phyloP scores from a whole-genome alignment of 2,329 filamentous ascomycete species.

The Nothophaeocryptopus gaeumannii region DNA sequence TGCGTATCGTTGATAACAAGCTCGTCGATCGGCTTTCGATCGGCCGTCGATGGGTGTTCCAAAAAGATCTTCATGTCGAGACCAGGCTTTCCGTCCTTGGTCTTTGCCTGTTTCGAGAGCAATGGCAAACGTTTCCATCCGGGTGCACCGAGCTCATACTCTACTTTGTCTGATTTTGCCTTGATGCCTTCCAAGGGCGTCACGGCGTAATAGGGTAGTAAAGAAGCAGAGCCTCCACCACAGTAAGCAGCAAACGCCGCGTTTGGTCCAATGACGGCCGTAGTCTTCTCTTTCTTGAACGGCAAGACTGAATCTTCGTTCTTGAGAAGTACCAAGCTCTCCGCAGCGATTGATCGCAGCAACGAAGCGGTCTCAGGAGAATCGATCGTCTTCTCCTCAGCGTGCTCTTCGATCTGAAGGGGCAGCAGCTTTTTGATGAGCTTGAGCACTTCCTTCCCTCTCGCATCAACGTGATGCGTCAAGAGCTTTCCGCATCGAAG shows the following conservation, averaged over 20 bases:
- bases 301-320: slow-evolving; percentile 66
- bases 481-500: slow-evolving; percentile 29
- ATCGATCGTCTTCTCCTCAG: slow-evolving; percentile 31
- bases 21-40: slow-evolving; percentile 52
- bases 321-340: slow-evolving; percentile 52
- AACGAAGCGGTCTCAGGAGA: slow-evolving; percentile 33
- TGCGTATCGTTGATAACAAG: slow-evolving; percentile 41
- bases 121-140: slow-evolving; percentile 32
- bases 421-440: slow-evolving; percentile 48
- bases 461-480: slow-evolving; percentile 49
- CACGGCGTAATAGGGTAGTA: slow-evolving; percentile 35
- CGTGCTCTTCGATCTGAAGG: slow-evolving; percentile 29
- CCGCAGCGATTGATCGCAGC: slow-evolving; percentile 28
- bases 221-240: slow-evolving; percentile 35
- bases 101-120: slow-evolving; percentile 25
- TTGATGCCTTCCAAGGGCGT: slow-evolving; percentile 34
- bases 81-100: slow-evolving; percentile 23
- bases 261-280: slow-evolving; percentile 75
- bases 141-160: slow-evolving; percentile 27
- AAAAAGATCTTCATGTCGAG: slow-evolving; percentile 35
- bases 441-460: slow-evolving; percentile 60
- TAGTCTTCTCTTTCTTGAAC: slow-evolving; percentile 61
- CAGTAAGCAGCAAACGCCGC: slow-evolving; percentile 60
- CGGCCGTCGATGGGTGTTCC: slow-evolving; percentile 48
- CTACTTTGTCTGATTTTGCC: slow-evolving; percentile 22